Base-by-base conservation (phyloP, 1,139 yeast genomes). In the Yamadazyma songkhlaensis region DNA sequence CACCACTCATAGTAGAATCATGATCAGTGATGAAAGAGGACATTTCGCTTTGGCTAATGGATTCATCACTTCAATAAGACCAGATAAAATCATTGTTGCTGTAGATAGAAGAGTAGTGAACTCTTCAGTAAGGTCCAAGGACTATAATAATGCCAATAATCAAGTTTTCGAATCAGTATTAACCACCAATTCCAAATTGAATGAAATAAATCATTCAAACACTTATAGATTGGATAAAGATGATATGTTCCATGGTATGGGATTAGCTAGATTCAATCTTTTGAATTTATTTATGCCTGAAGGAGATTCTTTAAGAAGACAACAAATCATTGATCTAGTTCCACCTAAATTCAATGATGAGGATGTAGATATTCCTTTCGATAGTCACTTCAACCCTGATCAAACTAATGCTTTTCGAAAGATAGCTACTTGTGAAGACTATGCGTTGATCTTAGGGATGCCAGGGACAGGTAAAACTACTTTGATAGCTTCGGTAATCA, bases 391-490 rank as follows among this genome's bases (percentile, higher is more conserved):
- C 39, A 92, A 92, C 50, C 52, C 57, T 0, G 95, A 88, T 50
- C 99, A 92, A 54, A 45, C 64, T 4, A 49, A 45, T 2, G 97
- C 97, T 0, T 71, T 92, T 31, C 72, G 78, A 9, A 75, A 72
- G 46, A 88, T 80, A 0, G 55, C 88, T 37, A 57, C 72, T 13
- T 74, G 95, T 0, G 60, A 81, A 35, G 96, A 90, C 54, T 92
- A 86, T 55, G 70, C 92, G 2, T 67, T 92, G 46, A 77, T 92
- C 25, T 63, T 90, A 40, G 99, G 99, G 1, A 92, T 94, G 98
- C 98, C 98, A 0, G 99, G 99, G 2, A 92, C 98, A 0, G 99
- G 99, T 11, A 92, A 94, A 55, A 92, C 98, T 0, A 90, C 97
- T 0, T 84, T 90, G 0, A 87, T 92, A 42, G 87, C 95, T 0